Percentiles rank a stretch among this genome's conserved stretches.
Conservation (phyloP, 345 rosid species). For the Microcos paniculata region DNA sequence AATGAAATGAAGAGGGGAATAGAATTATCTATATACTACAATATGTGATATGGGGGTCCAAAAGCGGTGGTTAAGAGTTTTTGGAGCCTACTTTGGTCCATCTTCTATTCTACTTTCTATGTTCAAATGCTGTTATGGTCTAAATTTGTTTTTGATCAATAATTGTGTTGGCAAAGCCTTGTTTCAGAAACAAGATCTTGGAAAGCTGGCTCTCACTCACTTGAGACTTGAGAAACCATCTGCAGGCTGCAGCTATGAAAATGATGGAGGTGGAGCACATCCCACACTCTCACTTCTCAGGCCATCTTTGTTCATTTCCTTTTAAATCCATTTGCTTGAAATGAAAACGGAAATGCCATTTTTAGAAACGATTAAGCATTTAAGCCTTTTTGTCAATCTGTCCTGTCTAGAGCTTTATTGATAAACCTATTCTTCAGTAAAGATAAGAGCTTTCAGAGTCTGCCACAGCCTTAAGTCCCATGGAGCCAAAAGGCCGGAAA, state of each 20-base stretch:
- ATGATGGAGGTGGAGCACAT: not conserved
- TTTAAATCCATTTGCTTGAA: not conserved
- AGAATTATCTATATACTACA: not conserved
- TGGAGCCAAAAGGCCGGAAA: too few relatives aligned
- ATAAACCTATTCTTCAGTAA: too few relatives aligned
- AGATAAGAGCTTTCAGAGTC: too few relatives aligned
- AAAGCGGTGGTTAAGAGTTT: not conserved
- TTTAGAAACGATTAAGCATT: not conserved
- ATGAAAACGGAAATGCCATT: not conserved
- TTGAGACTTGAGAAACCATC: not conserved
- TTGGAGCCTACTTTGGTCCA: not conserved
- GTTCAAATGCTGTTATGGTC: not conserved
- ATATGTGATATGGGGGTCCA: not conserved
- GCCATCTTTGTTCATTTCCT: not conserved
- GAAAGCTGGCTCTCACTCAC: not conserved
- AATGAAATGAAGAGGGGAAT: not conserved
- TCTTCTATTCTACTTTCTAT: not conserved
- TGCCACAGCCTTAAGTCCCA: too few relatives aligned
- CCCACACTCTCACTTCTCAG: too few relatives aligned
- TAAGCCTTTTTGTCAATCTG: not conserved
- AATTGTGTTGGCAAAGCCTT: not conserved
- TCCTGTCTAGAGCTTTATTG: not conserved
- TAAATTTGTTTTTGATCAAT: not conserved
- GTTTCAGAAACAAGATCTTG: not conserved
- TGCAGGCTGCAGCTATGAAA: not conserved